Evolutionary conservation across 2,329 filamentous ascomycete genomes (phyloP).

Genomic region (Aspergillus hortae): DNA sequence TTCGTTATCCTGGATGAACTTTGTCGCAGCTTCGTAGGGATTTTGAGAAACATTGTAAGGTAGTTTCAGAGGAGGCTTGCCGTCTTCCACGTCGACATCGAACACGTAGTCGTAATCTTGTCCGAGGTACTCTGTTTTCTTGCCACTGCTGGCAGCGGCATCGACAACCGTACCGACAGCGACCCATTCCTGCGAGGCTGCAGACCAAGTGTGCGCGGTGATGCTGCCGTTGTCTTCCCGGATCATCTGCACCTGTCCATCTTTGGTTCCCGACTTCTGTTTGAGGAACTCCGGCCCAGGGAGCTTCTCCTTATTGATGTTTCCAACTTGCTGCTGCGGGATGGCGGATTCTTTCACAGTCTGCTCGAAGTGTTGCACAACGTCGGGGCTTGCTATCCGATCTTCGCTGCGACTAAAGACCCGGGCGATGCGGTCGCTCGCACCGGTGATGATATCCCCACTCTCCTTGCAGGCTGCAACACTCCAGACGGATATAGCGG

Average conservation of each 20-base stretch:
- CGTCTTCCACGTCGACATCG: slow-evolving; percentile 93
- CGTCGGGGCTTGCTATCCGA: slow-evolving; percentile 65
- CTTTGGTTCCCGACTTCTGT: slow-evolving; percentile 82
- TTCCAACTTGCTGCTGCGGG: slow-evolving; percentile 76
- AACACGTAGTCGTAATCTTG: slow-evolving; percentile 96
- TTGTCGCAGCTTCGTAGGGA: slow-evolving; percentile 84
- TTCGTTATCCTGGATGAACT: slow-evolving; percentile 86
- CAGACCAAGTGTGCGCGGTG: slow-evolving; percentile 85
- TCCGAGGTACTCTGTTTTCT: slow-evolving; percentile 72
- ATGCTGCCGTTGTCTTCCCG: slow-evolving; percentile 75
- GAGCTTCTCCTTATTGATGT: slow-evolving; percentile 86
- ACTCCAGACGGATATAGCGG: slow-evolving; percentile 92
- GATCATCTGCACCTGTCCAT: slow-evolving; percentile 93
- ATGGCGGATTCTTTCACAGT: slow-evolving; percentile 80
- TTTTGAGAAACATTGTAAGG: slow-evolving; percentile 92
- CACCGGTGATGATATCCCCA: slow-evolving; percentile 89
- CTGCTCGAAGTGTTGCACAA: slow-evolving; percentile 72
- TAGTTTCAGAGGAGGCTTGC: slow-evolving; percentile 87
- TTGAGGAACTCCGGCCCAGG: slow-evolving; percentile 84
- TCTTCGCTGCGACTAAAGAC: slow-evolving; percentile 74
- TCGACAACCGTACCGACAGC: slow-evolving; percentile 94
- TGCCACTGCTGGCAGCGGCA: slow-evolving; percentile 75
- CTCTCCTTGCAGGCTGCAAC: slow-evolving; percentile 78
- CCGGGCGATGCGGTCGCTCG: slow-evolving; percentile 81
- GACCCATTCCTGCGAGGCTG: slow-evolving; percentile 69